Conservation (phyloP, 345 rosid species). For the Cochlearia excelsa region DNA sequence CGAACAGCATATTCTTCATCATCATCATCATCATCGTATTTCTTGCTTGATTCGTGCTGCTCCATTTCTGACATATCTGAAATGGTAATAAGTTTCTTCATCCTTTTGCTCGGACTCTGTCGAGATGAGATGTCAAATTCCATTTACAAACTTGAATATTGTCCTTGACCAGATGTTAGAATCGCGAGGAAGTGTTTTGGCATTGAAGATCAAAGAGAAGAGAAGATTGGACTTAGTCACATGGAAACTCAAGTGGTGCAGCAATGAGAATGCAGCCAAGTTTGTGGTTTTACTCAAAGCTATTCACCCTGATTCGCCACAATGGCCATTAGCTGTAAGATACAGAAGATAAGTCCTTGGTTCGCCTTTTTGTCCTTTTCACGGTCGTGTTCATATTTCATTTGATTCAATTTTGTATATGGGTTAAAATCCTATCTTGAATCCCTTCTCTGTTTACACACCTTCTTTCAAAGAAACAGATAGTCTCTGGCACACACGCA, state of each 20-base stretch:
- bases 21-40: constrained; percentile 43
- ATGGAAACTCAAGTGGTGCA: constrained; percentile 75
- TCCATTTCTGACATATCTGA: constrained; percentile 56
- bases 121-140: not conserved
- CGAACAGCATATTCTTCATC: constrained; percentile 43
- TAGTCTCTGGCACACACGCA: no score
- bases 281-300: constrained; percentile 70
- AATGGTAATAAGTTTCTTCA: constrained; percentile 49
- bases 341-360: no score
- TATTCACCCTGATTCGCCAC: constrained; percentile 46
- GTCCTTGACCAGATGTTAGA: constrained; percentile 50
- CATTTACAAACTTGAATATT: constrained; percentile 5
- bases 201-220: constrained; percentile 41
- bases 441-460: no score
- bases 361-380: no score
- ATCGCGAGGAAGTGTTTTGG: constrained; percentile 42
- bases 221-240: constrained; percentile 30
- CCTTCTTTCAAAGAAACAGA: no score
- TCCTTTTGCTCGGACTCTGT: not conserved
- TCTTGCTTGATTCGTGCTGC: constrained; percentile 61
- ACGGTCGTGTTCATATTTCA: no score
- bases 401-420: no score
- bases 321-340: constrained; percentile 38
- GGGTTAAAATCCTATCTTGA: no score
- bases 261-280: constrained; percentile 46